These are phyloP conservation scores for Xylona heveae DNA, from an alignment of 495 filamentous ascomycete species.

Conservation along the genomic window DNA sequence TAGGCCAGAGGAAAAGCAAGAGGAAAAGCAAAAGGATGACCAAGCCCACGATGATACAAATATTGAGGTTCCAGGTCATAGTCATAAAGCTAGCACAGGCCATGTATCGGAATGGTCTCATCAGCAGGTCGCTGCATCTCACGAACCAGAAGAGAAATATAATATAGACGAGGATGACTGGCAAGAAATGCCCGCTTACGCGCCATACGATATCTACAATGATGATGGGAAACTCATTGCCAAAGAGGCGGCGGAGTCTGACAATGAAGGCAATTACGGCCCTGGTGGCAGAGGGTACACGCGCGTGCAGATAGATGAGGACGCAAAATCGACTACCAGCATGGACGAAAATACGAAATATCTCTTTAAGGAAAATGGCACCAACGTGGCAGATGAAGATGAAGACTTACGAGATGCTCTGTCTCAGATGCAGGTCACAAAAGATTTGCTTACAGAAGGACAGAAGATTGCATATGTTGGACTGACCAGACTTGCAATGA, in stretches of 20 bases:
- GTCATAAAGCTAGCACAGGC: too few relatives aligned
- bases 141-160: constrained; percentile 21
- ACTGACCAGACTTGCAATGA: constrained; percentile 56
- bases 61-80: too few relatives aligned
- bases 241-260: constrained; percentile 46
- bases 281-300: constrained; percentile 93
- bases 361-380: constrained; percentile 56
- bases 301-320: constrained; percentile 78
- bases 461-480: constrained; percentile 96
- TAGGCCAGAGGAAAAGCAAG: too few relatives aligned
- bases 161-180: constrained; percentile 44
- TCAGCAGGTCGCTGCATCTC: constrained; percentile 42
- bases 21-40: too few relatives aligned
- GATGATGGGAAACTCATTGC: constrained; percentile 79
- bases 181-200: constrained; percentile 87
- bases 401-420: constrained; percentile 69
- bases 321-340: constrained; percentile 79
- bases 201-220: constrained; percentile 84
- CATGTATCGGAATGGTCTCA: constrained; percentile 77
- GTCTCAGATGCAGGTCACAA: constrained; percentile 87
- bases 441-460: constrained; percentile 82
- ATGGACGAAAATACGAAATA: constrained; percentile 97
- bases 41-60: too few relatives aligned
- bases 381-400: constrained; percentile 41
- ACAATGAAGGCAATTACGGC: constrained; percentile 51